These are phyloP conservation scores for Termitomyces sp. DNA, from an alignment of 768 basidiomycete genomes.

Conservation along the genomic window DNA sequence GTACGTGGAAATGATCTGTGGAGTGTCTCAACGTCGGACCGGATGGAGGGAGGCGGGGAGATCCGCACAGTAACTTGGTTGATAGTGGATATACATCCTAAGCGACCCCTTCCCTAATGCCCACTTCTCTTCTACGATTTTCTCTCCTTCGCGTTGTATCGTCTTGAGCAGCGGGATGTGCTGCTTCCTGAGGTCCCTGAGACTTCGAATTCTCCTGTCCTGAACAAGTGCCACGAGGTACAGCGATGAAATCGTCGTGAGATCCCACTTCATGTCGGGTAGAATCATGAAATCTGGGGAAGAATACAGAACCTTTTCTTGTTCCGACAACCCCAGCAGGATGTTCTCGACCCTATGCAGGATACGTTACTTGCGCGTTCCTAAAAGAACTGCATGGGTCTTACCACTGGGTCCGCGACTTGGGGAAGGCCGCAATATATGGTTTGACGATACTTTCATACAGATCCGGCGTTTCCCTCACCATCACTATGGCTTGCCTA, in stretches of 20 bases:
- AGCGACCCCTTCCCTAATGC: slow-evolving; percentile 56
- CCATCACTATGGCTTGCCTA: slow-evolving; percentile 61
- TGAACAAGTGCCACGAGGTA: slow-evolving; percentile 81
- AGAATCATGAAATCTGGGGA: slow-evolving; percentile 68
- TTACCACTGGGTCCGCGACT: slow-evolving; percentile 78
- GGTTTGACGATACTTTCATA: slow-evolving; percentile 70
- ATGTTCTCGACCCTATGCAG: slow-evolving; percentile 77
- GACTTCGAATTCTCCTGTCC: slow-evolving; percentile 53
- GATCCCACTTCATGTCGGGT: slow-evolving; percentile 98
- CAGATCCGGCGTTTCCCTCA: slow-evolving; percentile 78
- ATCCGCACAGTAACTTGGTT: slow-evolving; percentile 23
- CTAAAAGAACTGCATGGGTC: not conserved
- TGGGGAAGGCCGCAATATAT: slow-evolving; percentile 72
- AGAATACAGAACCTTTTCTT: slow-evolving; percentile 63
- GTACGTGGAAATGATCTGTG: slow-evolving; percentile 90
- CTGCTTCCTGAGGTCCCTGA: slow-evolving; percentile 65
- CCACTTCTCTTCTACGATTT: slow-evolving; percentile 57
- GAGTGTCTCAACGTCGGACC: not conserved
- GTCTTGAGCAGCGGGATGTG: slow-evolving; percentile 66
- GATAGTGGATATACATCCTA: slow-evolving; percentile 88
- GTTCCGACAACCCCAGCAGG: slow-evolving; percentile 69
- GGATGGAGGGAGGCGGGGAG: not conserved
- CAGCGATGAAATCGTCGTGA: slow-evolving; percentile 62
- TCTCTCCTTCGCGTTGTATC: slow-evolving; percentile 53
- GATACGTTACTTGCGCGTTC: not conserved